Evolutionary conservation across 139 green algal genomes (phyloP), one percentile per base, ranked within the genome.

Genomic region (Asterochloris sp.): DNA sequence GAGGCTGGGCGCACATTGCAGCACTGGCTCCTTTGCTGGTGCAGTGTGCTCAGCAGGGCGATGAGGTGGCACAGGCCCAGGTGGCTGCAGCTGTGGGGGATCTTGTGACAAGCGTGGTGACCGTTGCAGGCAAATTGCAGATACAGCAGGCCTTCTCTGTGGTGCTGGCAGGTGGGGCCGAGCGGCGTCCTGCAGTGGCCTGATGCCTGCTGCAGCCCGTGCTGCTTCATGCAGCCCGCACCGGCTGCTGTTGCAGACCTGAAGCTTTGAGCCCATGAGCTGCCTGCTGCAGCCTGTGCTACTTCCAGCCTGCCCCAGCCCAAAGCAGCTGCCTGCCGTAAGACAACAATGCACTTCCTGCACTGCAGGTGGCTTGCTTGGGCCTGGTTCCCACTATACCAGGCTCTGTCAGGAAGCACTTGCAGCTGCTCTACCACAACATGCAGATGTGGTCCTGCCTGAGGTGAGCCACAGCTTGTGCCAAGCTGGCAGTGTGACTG

Each of bases 1-100:
- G 63, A 63, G 75, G 75, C 29, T 85, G 82, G 82, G 63, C 75
- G 26, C 74, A 64, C 38, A 78, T 85, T 28, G 82, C 82, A 13
- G 13, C 64, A 16, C 26, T 85, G 75, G 82, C 82, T 2, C 82
- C 82, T 54, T 0, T 19, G 38, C 74, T 85, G 64, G 12, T 85
- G 12, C 15, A 62, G 17, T 85, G 82, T 68, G 82, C 82, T 17
- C 21, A 78, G 66, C 23, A 71, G 26, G 82, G 75, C 2, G 82
- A 85, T 64, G n/a, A 21, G 10, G 54, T 82, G 0, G 82, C 82
- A 23, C 38, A 69, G 0, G 38, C 27, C 14, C 77, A 82, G 29
- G 23, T 85, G 24, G 62, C 62, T 21, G 19, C 62, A 21, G 82
- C 63, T 29, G 24, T 21, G 4, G 19, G 13, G 12, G 82, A 85